Conservation (phyloP, 106 monocot species). For the Gastrodia elata region DNA sequence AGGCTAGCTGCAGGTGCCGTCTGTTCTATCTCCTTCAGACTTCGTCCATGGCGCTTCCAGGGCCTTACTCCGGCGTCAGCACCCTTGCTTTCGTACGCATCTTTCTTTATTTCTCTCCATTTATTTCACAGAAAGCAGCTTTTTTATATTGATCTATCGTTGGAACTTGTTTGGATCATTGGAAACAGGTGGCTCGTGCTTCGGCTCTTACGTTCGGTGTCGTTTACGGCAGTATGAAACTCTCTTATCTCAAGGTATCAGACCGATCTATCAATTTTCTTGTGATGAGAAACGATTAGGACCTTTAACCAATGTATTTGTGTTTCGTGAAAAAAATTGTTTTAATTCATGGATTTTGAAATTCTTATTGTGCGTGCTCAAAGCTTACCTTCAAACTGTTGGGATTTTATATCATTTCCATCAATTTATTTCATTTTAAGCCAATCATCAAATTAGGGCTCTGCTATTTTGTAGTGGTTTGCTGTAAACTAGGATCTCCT, state of each 20-base stretch:
- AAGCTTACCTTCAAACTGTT: not conserved
- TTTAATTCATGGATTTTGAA: not conserved
- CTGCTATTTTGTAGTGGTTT: too few species aligned
- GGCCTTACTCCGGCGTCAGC: slow-evolving; percentile 55
- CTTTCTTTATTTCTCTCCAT: not conserved
- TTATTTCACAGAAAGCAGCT: not conserved
- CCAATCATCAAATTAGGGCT: too few species aligned
- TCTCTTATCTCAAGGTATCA: slow-evolving; percentile 48
- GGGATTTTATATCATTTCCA: not conserved
- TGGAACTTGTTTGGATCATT: not conserved
- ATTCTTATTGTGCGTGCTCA: not conserved
- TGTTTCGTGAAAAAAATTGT: not conserved
- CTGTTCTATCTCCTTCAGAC: not conserved
- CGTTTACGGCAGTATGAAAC: slow-evolving; percentile 54
- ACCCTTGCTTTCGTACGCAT: slow-evolving; percentile 41
- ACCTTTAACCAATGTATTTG: not conserved
- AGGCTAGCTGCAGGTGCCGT: slow-evolving; percentile 9
- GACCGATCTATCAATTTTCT: not conserved
- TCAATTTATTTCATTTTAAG: not conserved
- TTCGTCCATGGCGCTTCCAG: slow-evolving; percentile 42
- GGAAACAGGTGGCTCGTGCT: slow-evolving; percentile 56
- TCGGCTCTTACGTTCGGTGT: slow-evolving; percentile 40
- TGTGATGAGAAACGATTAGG: not conserved
- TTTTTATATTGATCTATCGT: not conserved
- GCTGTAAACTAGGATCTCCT: too few species aligned